Conservation (phyloP, 1,284 basidiomycete species). For the Macrocystidia cucumis region DNA sequence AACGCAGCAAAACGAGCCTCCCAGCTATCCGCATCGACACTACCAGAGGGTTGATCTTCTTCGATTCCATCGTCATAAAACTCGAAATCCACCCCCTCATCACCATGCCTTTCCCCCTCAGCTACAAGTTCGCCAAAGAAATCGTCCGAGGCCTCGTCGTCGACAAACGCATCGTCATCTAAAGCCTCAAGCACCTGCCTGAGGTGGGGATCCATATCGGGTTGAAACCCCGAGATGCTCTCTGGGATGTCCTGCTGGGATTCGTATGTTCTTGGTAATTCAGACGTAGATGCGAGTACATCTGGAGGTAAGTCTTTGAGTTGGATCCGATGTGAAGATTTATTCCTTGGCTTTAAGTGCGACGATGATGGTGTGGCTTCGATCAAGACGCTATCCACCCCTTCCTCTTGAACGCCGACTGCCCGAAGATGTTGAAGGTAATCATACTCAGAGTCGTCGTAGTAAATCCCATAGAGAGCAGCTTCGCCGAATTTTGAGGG, state of each 20-base stretch:
- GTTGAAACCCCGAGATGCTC: slow-evolving; percentile 87
- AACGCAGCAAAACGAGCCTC: slow-evolving; percentile 74
- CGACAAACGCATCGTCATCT: slow-evolving; percentile 93
- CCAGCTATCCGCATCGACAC: slow-evolving; percentile 40
- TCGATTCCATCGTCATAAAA: slow-evolving; percentile 58
- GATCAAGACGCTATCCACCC: slow-evolving; percentile 69
- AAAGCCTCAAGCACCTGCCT: slow-evolving; percentile 92
- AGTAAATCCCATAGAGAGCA: slow-evolving; percentile 86
- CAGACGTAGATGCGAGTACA: slow-evolving; percentile 63
- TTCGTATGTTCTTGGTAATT: slow-evolving; percentile 72
- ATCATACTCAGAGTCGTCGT: slow-evolving; percentile 97
- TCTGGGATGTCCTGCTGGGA: slow-evolving; percentile 70
- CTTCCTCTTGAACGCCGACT: slow-evolving; percentile 69
- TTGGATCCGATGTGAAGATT: slow-evolving; percentile 29
- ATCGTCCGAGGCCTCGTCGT: slow-evolving; percentile 62
- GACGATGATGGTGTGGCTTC: slow-evolving; percentile 49
- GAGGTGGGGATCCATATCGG: slow-evolving; percentile 95
- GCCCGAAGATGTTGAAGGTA: slow-evolving; percentile 95
- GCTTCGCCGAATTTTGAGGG: slow-evolving; percentile 77
- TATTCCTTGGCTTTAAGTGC: slow-evolving; percentile 20
- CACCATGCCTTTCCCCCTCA: slow-evolving; percentile 59
- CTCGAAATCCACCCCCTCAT: slow-evolving; percentile 55
- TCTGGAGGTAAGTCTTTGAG: slow-evolving; percentile 60
- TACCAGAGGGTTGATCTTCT: slow-evolving; percentile 21
- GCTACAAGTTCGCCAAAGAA: slow-evolving; percentile 70